Percentiles rank a stretch among this genome's conserved stretches.
Conservation (phyloP, 495 filamentous ascomycete species). For the Penicillium manginii region DNA sequence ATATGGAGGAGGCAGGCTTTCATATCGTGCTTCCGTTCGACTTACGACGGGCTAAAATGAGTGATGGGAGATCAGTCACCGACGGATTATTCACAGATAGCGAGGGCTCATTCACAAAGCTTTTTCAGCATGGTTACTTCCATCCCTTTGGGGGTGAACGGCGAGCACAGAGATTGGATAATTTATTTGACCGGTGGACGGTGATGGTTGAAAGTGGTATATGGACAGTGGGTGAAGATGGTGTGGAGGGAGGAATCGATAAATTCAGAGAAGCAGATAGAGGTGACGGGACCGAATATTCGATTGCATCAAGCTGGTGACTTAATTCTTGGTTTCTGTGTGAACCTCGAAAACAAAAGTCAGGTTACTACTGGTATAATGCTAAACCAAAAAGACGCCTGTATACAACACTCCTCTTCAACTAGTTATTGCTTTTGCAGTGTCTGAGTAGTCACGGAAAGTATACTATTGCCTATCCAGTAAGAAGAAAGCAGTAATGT, state of each 20-base stretch:
- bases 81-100: no score
- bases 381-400: no score
- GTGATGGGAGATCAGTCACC: conserved; percentile 33
- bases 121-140: conserved; percentile 44
- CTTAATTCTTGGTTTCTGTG: no score
- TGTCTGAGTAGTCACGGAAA: no score
- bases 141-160: conserved; percentile 40
- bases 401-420: no score
- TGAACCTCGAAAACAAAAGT: no score
- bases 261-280: conserved; percentile 42
- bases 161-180: conserved; percentile 39
- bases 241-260: conserved; percentile 44
- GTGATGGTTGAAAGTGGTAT: conserved; percentile 41
- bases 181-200: conserved; percentile 35
- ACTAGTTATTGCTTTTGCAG: no score
- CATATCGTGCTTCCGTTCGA: conserved; percentile 26
- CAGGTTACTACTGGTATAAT: no score
- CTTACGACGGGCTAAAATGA: conserved; percentile 30
- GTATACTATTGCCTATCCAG: no score
- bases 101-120: conserved; percentile 24
- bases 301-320: conserved; percentile 38
- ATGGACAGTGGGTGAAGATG: conserved; percentile 44
- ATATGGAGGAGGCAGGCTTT: conserved; percentile 26
- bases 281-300: conserved; percentile 36
- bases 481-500: no score